phyloP scores from a whole-genome alignment of 768 basidiomycete species.

The Hypsizygus marmoreus region DNA sequence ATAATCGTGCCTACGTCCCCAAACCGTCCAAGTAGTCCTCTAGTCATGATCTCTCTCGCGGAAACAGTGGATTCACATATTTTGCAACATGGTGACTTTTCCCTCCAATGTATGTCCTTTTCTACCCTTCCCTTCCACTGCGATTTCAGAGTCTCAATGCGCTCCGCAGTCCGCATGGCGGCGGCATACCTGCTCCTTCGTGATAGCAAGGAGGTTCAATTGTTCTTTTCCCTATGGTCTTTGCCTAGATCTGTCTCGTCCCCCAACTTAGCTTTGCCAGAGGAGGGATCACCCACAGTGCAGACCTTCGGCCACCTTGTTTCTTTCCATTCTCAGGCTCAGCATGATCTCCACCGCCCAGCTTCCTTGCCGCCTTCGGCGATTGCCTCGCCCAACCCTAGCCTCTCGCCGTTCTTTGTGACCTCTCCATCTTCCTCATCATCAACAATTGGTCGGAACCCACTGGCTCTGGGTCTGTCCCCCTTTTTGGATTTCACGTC shows the following conservation, averaged over 20 bases:
- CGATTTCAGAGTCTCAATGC: neutral
- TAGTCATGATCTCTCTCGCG: constrained; percentile 17
- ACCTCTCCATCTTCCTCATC: constrained; percentile 10
- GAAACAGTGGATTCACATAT: constrained; percentile 14
- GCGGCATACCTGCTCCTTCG: constrained; percentile 16
- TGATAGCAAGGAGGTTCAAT: constrained; percentile 14
- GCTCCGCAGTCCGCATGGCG: constrained; percentile 18
- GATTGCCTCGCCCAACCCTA: constrained; percentile 14
- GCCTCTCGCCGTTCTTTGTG: constrained; percentile 18
- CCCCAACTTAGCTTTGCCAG: too few species aligned
- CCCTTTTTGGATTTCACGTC: too few species aligned
- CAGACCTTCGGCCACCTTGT: too few species aligned
- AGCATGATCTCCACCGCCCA: too few species aligned
- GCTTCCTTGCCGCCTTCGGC: too few species aligned
- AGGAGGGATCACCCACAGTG: too few species aligned
- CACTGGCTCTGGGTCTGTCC: too few species aligned
- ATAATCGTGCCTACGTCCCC: constrained; percentile 9
- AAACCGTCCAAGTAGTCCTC: constrained; percentile 14
- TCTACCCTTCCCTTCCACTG: neutral
- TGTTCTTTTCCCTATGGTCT: constrained; percentile 16
- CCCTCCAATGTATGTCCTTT: constrained; percentile 17
- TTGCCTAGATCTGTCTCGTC: too few species aligned
- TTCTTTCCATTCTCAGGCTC: constrained; percentile 5
- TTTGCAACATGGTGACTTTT: constrained; percentile 13
- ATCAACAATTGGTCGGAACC: neutral